Evolutionary conservation across 1,284 basidiomycete species (phyloP), one percentile per base, ranked within the genome.

Genomic region (Cryptococcus jaspeensis): DNA sequence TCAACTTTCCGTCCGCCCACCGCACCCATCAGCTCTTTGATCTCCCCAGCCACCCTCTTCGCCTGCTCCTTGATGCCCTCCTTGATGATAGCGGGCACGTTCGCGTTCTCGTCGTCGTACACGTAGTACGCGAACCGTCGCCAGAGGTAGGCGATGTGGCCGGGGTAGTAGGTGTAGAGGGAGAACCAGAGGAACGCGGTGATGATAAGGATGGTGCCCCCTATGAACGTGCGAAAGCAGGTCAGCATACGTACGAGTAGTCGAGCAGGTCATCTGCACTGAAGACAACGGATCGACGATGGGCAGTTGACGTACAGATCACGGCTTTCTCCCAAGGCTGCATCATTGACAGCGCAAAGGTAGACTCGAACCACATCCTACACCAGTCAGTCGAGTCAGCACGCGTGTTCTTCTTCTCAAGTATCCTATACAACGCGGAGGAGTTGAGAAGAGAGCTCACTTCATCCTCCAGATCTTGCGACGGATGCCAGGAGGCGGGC

Each of bases 91-190:
- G 39, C 35, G 25, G 28, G 35, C 25, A n/a, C 25, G 25, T 47
- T 32, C 15, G 58, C 23, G 20, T 61, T 65, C 61, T 79, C 76
- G 58, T 78, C 75, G 5, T 72, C 78, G 51, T 69, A 75, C 5
- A 78, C 66, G 58, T 79, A 79, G 65, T 78, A 79, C 35, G 74
- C 63, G 61, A 73, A 74, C 39, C 78, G 69, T 8, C 70, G 64
- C 28, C 67, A 63, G 23, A 79, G 64, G 66, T 78, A 78, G 23
- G 61, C 58, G 48, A 76, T 45, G 61, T 79, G 75, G 11, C 56
- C 53, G 8, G 78, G 78, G 58, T 73, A 70, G 64, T 77, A 78
- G 54, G 64, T 73, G 59, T 72, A 64, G 38, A 76, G 62, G 25
- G 76, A 76, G 61, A 71, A 62, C 69, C 72, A 75, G 67, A 79